Evolutionary conservation across 768 basidiomycete species (phyloP), one percentile per base, ranked within the genome.

Genomic region (Trametes cinnabarina): DNA sequence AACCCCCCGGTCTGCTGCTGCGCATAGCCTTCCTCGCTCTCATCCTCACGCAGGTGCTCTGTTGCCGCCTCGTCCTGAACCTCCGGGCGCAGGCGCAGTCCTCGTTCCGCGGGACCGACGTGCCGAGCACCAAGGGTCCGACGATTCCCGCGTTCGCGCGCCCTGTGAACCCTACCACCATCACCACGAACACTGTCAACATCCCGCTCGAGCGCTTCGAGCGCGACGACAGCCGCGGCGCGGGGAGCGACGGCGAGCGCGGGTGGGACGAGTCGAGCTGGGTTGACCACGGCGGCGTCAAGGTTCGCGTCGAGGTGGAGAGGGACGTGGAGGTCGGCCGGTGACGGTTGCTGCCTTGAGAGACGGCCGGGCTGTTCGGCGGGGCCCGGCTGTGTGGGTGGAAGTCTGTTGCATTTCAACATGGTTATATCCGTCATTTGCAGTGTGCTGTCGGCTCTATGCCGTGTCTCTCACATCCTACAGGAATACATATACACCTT

Each of bases 21-120:
- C 28, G 14, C 7, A 5, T 43, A 54, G 52, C 20, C 25, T 55
- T 55, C 54, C 54, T 55, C 28, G 35, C 54, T n/a, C 54, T 55
- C 46, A 47, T 55, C 46, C 34, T 55, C 37, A 39, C 54, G 25
- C 54, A 55, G 26, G 54, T 55, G 37, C 54, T 55, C 25, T 55
- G 54, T 39, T 55, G 54, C 46, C 54, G 54, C 7, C 54, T 55
- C 54, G 54, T 55, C 37, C 54, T 55, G 12, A 55, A 55, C 46
- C 54, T 55, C 17, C 54, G 54, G 37, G 19, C 46, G 26, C 46
- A 46, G 25, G 54, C 25, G 35, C 37, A 22, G 37, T 25, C 46
- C 19, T 23, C 25, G 25, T 12, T 40, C 25, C 46, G 48, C 25
- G 46, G 39, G 5, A 35, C 44, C 4, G 37, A 32, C 30, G 7